Evolutionary conservation across 2,329 filamentous ascomycete genomes (phyloP).

Genomic region (Nemania sp.): DNA sequence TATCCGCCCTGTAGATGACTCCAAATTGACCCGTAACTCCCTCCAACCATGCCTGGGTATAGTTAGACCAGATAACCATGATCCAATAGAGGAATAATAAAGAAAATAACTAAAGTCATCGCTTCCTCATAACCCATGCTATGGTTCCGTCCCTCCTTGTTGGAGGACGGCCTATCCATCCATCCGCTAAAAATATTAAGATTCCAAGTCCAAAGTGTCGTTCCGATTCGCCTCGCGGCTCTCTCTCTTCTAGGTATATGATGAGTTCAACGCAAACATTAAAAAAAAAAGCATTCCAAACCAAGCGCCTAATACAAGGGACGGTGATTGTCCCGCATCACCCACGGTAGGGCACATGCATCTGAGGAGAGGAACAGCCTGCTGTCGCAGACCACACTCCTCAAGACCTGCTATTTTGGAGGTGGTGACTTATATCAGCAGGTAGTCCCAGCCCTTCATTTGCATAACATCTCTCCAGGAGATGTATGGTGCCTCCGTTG

Average conservation of each 20-base stretch:
- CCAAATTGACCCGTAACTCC: slow-evolving; percentile 39
- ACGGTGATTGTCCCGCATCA: slow-evolving; percentile 55
- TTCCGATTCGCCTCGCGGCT: slow-evolving; percentile 52
- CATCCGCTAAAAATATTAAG: slow-evolving; percentile 46
- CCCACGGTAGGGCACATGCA: slow-evolving; percentile 49
- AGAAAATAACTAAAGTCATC: slow-evolving; percentile 41
- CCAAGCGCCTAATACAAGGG: slow-evolving; percentile 47
- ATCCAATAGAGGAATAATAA: slow-evolving; percentile 18
- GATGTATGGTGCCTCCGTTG: slow-evolving; percentile 71
- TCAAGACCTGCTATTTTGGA: slow-evolving; percentile 55
- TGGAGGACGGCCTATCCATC: slow-evolving; percentile 41
- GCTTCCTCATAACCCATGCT: slow-evolving; percentile 50
- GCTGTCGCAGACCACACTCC: slow-evolving; percentile 42
- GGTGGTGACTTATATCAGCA: slow-evolving; percentile 76
- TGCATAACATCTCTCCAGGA: slow-evolving; percentile 97
- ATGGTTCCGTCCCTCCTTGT: slow-evolving; percentile 44
- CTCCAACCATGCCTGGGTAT: slow-evolving; percentile 50
- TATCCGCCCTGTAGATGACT: slow-evolving; percentile 43
- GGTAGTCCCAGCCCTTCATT: slow-evolving; percentile 90
- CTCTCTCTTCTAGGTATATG: slow-evolving; percentile 50
- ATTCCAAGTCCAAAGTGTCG: slow-evolving; percentile 49
- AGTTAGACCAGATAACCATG: slow-evolving; percentile 44
- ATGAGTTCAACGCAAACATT: slow-evolving; percentile 44
- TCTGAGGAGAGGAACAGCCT: slow-evolving; percentile 34
- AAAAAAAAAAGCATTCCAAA: slow-evolving; percentile 37